Evolutionary conservation across 1,284 basidiomycete species (phyloP).

Genomic region (Trametes sp.): DNA sequence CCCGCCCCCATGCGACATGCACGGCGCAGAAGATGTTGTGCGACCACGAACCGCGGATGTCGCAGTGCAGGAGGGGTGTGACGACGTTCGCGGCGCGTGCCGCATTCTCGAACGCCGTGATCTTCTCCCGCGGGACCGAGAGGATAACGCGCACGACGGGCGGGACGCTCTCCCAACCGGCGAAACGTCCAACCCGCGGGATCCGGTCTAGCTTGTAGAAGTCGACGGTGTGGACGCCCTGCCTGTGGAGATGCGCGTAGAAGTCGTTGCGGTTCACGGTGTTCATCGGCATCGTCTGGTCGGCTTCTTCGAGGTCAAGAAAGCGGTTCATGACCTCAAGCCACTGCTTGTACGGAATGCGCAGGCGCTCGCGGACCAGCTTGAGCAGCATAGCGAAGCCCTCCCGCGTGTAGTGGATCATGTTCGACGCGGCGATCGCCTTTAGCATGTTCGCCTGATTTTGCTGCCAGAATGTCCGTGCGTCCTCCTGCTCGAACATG

Average conservation of each 20-base stretch:
- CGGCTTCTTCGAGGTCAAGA: constrained; percentile 23
- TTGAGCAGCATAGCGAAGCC: constrained; percentile 53
- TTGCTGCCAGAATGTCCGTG: constrained; percentile 29
- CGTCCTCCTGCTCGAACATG: constrained; percentile 54
- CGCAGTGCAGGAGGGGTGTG: constrained; percentile 44
- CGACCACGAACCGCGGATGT: constrained; percentile 33
- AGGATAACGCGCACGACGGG: constrained; percentile 40
- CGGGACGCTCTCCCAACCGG: constrained; percentile 46
- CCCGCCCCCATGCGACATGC: constrained; percentile 43
- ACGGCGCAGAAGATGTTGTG: constrained; percentile 43
- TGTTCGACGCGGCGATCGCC: constrained; percentile 41
- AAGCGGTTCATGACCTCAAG: constrained; percentile 41
- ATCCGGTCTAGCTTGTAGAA: background rate
- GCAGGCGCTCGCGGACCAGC: constrained; percentile 43
- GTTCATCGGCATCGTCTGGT: constrained; percentile 28
- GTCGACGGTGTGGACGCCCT: constrained; percentile 39
- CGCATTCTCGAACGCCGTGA: constrained; percentile 34
- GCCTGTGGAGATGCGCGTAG: constrained; percentile 41
- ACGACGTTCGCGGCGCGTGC: constrained; percentile 25
- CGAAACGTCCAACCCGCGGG: constrained; percentile 32
- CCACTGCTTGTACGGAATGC: constrained; percentile 37
- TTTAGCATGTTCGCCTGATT: constrained; percentile 31
- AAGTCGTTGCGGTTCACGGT: constrained; percentile 46
- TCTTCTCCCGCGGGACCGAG: constrained; percentile 45
- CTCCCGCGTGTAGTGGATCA: constrained; percentile 52